phyloP scores from a whole-genome alignment of 257 asterid species.

The Solanum infundibuliforme region DNA sequence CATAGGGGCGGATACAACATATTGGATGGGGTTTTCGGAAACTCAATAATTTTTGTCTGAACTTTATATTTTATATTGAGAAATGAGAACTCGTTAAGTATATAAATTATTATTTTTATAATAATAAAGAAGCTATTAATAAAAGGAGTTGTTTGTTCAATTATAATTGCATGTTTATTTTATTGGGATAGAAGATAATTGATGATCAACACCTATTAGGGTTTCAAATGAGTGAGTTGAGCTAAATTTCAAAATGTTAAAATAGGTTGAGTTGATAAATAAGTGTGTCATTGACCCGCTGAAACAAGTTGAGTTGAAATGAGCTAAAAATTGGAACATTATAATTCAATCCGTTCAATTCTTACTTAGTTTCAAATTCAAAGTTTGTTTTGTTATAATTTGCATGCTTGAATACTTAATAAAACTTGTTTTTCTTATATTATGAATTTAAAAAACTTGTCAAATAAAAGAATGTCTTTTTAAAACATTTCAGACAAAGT shows the following conservation, averaged over 20 bases:
- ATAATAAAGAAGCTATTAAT: background rate
- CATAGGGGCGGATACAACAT: accelerated
- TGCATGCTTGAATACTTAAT: background rate
- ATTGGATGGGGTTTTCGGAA: background rate
- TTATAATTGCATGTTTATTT: background rate
- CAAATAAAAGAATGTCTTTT: background rate
- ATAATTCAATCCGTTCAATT: background rate
- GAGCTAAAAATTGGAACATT: background rate
- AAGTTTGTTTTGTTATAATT: background rate
- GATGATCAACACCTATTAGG: background rate
- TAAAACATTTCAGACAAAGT: background rate
- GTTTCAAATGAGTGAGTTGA: background rate
- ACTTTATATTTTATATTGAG: background rate
- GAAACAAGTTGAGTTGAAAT: background rate
- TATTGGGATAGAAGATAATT: background rate
- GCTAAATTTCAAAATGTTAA: no score
- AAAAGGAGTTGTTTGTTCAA: background rate
- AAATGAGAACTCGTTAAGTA: background rate
- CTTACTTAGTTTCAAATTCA: background rate
- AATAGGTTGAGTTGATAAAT: no score
- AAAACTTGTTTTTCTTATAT: background rate
- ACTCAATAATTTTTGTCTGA: background rate
- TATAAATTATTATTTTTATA: no score
- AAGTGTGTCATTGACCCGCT: background rate
- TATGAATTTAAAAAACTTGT: background rate